phyloP scores from a whole-genome alignment of 768 basidiomycete genomes.

The Boletales sp. region DNA sequence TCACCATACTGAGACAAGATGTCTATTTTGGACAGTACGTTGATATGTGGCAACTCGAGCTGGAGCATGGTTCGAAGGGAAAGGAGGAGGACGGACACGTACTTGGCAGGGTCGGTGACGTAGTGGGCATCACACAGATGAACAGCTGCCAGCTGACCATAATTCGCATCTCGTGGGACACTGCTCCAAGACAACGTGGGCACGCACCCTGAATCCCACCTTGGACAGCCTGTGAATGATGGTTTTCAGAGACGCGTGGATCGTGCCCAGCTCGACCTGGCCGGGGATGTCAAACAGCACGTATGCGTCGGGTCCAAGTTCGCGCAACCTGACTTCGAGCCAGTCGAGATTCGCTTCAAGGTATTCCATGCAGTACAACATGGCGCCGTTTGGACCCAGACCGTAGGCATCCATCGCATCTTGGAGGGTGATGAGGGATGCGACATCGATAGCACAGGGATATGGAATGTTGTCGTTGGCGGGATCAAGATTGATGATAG shows the following conservation, averaged over 20 bases:
- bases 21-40: constrained; percentile 95
- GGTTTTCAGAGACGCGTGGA: constrained; percentile 83
- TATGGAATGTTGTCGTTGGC: constrained; percentile 90
- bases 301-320: constrained; percentile 72
- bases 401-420: constrained; percentile 83
- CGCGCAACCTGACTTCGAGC: constrained; percentile 66
- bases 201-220: constrained; percentile 78
- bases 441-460: constrained; percentile 84
- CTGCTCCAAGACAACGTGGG: constrained; percentile 3
- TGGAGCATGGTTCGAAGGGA: constrained; percentile 98
- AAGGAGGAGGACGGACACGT: constrained; percentile 86
- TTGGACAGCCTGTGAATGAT: constrained; percentile 72
- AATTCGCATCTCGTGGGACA: background rate
- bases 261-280: constrained; percentile 96
- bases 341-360: constrained; percentile 93
- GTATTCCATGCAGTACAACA: constrained; percentile 97
- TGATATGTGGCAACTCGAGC: constrained; percentile 95
- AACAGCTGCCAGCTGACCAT: constrained; percentile 77
- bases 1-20: constrained; percentile 88
- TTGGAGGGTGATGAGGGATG: constrained; percentile 79
- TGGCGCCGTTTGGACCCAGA: constrained; percentile 93
- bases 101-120: constrained; percentile 94
- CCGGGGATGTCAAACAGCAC: constrained; percentile 95
- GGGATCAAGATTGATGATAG: constrained; percentile 93
- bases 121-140: constrained; percentile 97